Percentiles rank a stretch among this genome's conserved stretches.
Conservation (phyloP, 495 filamentous ascomycete species). For the Hypoxylon fuscum region DNA sequence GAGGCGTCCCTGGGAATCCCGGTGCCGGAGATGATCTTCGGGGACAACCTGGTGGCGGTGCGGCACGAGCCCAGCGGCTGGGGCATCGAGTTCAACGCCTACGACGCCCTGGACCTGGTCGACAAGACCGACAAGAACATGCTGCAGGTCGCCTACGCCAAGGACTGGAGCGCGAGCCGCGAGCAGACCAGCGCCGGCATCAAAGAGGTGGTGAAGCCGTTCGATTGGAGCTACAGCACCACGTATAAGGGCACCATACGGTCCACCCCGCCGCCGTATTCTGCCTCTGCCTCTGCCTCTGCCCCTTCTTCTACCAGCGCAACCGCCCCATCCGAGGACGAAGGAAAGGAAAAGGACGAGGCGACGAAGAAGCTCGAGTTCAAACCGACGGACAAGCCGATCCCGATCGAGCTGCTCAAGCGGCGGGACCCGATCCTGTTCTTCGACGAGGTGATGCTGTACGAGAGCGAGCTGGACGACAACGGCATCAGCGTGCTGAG, state of each 20-base stretch:
- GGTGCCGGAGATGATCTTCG: slow-evolving; percentile 98
- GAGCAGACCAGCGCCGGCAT: slow-evolving; percentile 89
- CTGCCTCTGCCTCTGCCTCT: neutral
- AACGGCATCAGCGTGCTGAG: slow-evolving; percentile 91
- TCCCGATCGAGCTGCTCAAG: slow-evolving; percentile 85
- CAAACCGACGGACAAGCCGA: slow-evolving; percentile 62
- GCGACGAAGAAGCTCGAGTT: slow-evolving; percentile 50
- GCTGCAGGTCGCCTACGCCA: slow-evolving; percentile 92
- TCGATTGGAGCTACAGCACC: slow-evolving; percentile 97
- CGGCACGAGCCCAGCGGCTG: slow-evolving; percentile 74
- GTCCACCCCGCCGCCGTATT: neutral
- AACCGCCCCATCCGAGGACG: too few species aligned
- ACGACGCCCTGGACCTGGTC: slow-evolving; percentile 85
- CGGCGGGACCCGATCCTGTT: slow-evolving; percentile 89
- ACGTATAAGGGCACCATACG: slow-evolving; percentile 76
- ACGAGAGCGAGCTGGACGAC: slow-evolving; percentile 97
- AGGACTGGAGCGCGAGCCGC: slow-evolving; percentile 85
- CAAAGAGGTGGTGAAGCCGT: slow-evolving; percentile 91
- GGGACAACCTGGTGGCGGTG: slow-evolving; percentile 84
- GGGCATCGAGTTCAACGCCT: slow-evolving; percentile 81
- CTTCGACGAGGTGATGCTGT: slow-evolving; percentile 93
- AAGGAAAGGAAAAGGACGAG: neutral
- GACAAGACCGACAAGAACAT: slow-evolving; percentile 91
- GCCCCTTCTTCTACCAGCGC: too few species aligned
- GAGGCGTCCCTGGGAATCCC: slow-evolving; percentile 79